Base-by-base conservation (phyloP, 495 filamentous ascomycete genomes). In the Penicillium maclennaniae region DNA sequence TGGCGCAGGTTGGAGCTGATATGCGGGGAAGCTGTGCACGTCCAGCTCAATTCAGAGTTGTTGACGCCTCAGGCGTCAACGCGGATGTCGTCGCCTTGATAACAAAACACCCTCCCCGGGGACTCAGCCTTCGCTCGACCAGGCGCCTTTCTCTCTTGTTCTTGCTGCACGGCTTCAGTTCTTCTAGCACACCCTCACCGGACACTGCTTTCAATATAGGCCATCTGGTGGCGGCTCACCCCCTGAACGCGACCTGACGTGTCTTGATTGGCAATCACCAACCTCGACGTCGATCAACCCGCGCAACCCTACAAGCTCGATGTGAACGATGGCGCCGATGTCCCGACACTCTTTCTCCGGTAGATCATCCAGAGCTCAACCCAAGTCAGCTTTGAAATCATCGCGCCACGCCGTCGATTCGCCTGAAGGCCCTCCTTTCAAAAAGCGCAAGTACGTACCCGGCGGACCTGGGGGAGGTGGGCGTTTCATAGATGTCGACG, bases 391-490 rank as follows among this genome's bases (percentile, higher is more conserved):
- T 10, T 51, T 72, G 44, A 74, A 69, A 56, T 53, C 60, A 9
- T 61, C 73, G 6, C 67, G 56, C 54, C 71, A 53, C 57, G 61
- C 65, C 49, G 66, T 62, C 45, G 49, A 63, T 45, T 71, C 57
- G 44, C 58, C 64, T 45, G 81, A 76, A 66, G 77, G 69, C 23
- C 78, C 69, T 49, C 72, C 75, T n/a, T 58, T 64, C 25, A 81
- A 80, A 62, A 81, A 76, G 56, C 71, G 77, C 56, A 80, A 72
- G 58, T 92, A 91, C 65, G 77, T 91, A 28, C 87, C 89, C 39
- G 87, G 87, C 51, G 88, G 88, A 23, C 85, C 87, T 31, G 87
- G 87, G n/a, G 89, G 88, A 50, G 86, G 87, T 50, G 87, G 87
- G 21, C 75, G 89, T 55, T 91, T 88, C 58, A 74, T 88, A 26